Evolutionary conservation across 179 eudicot species (phyloP), one percentile per base, ranked within the genome.

Genomic region (Heliamphora pulchella): DNA sequence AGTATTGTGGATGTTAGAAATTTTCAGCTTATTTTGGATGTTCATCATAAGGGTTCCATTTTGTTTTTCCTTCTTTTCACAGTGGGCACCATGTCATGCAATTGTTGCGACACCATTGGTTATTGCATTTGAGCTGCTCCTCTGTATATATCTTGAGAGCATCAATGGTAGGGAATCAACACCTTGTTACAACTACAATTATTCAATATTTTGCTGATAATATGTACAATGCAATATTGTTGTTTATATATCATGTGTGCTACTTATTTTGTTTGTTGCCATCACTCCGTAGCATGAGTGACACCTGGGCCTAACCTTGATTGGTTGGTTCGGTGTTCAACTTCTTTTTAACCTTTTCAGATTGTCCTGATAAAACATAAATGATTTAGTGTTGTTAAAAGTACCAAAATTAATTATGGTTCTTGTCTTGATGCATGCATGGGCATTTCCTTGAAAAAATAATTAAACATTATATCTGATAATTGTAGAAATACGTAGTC

Each of bases 41-140:
- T 63, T 50, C 70, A 73, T 74, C 57, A 65, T 78, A 39, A 76
- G 74, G 61, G 20, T 83, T 84, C 54, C 75, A 66, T 62, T 57
- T 86, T 31, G 31, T 67, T 67, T 69, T 74, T 54, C 10, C 50
- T 48, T 80, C 18, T 20, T 44, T 76, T 77, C 58, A 79, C 91
- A 95, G 98, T 95, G 98, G 98, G 97, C 97, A 57, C 98, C 98
- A 13, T 95, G 98, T 82, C 98, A 95, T 90, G 93, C 97, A 77
- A 84, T 95, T 68, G 91, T 92, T 79, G 97, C 98, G 13, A 86
- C 91, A 64, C 98, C 98, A 78, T 90, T 95, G 90, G 87, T 95
- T 84, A 82, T 93, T 78, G 91, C 98, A n/a, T 95, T 95, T 79
- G 98, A 95, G 83, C 90, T 93, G 81, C 98, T 93, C 79, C 91